Percentiles rank a stretch among this genome's conserved stretches.
Evolutionary conservation across 2,329 filamentous ascomycete species (phyloP).

Genomic region (Verticillium albo-atrum): DNA sequence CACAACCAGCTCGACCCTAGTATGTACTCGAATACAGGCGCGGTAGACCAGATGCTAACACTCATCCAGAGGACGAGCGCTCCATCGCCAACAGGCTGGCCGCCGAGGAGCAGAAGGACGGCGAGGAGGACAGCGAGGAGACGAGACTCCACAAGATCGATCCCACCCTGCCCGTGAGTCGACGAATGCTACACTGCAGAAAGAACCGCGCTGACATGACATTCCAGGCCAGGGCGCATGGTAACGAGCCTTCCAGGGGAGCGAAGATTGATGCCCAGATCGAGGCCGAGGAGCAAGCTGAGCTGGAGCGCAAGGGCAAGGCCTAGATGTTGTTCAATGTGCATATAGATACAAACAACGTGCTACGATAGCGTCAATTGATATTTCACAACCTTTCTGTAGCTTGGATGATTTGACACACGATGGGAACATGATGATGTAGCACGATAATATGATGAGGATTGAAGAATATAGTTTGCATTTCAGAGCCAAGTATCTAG

Average conservation of each 20-base stretch:
- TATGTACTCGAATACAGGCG: conserved; percentile 31
- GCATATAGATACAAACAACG: too few species aligned
- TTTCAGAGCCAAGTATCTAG: too few species aligned
- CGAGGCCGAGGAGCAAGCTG: conserved; percentile 62
- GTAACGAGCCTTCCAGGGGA: conserved; percentile 68
- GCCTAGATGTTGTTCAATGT: conserved; percentile 17
- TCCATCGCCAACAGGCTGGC: conserved; percentile 68
- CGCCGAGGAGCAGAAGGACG: conserved; percentile 41
- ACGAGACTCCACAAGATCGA: conserved; percentile 48
- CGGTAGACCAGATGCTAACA: conserved; percentile 11
- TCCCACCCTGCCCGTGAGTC: conserved; percentile 53
- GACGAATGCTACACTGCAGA: conserved; percentile 16
- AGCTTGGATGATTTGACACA: not conserved
- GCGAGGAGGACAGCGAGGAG: conserved; percentile 31
- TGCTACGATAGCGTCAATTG: not conserved
- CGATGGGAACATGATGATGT: not conserved
- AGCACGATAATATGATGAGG: too few species aligned
- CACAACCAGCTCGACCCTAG: conserved; percentile 69
- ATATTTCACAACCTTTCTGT: not conserved
- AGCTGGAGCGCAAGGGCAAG: conserved; percentile 57
- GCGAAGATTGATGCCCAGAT: conserved; percentile 69
- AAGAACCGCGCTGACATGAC: conserved; percentile 6
- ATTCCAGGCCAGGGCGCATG: conserved; percentile 52
- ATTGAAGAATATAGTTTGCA: too few species aligned
- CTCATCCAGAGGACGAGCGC: conserved; percentile 58